A percentile compares a stretch with the other conserved stretches of the same genome.
These are phyloP conservation scores for Colletotrichum australisinense DNA, from an alignment of 2,329 filamentous ascomycete genomes.

Conservation along the genomic window DNA sequence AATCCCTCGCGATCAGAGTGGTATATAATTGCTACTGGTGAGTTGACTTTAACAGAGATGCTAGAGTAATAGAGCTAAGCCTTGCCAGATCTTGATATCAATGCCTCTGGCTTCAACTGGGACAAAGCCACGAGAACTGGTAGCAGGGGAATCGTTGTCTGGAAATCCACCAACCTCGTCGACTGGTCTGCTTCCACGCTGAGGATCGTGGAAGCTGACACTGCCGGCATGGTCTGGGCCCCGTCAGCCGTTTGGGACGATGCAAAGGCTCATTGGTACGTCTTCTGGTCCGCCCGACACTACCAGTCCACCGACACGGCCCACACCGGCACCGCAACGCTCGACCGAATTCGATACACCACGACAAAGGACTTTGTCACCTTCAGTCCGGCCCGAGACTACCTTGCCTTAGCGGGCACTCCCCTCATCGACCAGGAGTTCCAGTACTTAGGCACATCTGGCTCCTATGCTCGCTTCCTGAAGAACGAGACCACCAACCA, in stretches of 20 bases:
- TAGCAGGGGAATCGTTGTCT: conserved; percentile 49
- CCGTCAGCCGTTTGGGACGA: conserved; percentile 51
- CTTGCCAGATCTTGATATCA: conserved; percentile 48
- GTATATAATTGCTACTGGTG: conserved; percentile 50
- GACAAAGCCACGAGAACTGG: conserved; percentile 48
- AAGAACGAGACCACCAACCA: conserved; percentile 61
- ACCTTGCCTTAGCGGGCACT: conserved; percentile 52
- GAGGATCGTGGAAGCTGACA: conserved; percentile 43
- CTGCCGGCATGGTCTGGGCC: conserved; percentile 52
- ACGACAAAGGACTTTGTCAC: conserved; percentile 62
- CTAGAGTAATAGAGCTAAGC: not conserved
- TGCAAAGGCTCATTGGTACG: conserved; percentile 51
- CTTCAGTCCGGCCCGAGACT: conserved; percentile 57
- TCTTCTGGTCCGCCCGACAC: conserved; percentile 60
- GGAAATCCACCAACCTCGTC: conserved; percentile 48
- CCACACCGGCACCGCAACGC: conserved; percentile 55
- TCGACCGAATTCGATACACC: conserved; percentile 59
- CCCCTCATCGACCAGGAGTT: conserved; percentile 63
- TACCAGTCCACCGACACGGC: conserved; percentile 55
- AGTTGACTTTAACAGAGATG: not conserved
- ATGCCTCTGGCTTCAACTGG: conserved; percentile 48
- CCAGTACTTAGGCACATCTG: conserved; percentile 52
- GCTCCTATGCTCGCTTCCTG: conserved; percentile 58
- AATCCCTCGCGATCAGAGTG: conserved; percentile 48
- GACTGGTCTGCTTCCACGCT: conserved; percentile 46